phyloP scores from a whole-genome alignment of 257 asterid genomes.

The Nyctanthes arbortristis region DNA sequence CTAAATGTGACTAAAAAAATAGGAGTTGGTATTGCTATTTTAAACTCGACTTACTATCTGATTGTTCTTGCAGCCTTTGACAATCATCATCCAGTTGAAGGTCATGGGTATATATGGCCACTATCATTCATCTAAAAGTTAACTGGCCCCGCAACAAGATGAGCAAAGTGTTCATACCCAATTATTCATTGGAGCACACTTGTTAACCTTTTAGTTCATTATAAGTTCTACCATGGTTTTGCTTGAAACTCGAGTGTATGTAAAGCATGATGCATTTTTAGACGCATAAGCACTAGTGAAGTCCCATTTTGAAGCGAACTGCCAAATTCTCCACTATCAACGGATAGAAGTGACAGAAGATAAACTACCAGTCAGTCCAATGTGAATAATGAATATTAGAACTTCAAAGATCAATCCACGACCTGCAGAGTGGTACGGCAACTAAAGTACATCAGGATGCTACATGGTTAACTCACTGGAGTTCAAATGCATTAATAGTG shows the following conservation, averaged over 20 bases:
- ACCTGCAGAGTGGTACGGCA: neutral
- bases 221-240: neutral
- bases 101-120: neutral
- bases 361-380: neutral
- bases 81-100: neutral
- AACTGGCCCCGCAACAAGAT: neutral
- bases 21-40: neutral
- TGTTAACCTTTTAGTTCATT: neutral
- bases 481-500: neutral
- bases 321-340: neutral
- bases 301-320: neutral
- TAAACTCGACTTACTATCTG: neutral
- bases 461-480: neutral
- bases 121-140: neutral
- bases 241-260: neutral
- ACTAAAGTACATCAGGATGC: neutral
- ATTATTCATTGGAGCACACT: constrained; percentile 2
- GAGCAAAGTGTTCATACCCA: neutral
- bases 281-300: neutral
- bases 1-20: neutral
- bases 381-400: neutral
- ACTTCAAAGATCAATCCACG: neutral
- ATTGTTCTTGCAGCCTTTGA: neutral
- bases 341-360: neutral
- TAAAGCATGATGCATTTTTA: neutral